Evolutionary conservation across 2,329 filamentous ascomycete genomes (phyloP).

Genomic region (Aspergillus sclerotialis): DNA sequence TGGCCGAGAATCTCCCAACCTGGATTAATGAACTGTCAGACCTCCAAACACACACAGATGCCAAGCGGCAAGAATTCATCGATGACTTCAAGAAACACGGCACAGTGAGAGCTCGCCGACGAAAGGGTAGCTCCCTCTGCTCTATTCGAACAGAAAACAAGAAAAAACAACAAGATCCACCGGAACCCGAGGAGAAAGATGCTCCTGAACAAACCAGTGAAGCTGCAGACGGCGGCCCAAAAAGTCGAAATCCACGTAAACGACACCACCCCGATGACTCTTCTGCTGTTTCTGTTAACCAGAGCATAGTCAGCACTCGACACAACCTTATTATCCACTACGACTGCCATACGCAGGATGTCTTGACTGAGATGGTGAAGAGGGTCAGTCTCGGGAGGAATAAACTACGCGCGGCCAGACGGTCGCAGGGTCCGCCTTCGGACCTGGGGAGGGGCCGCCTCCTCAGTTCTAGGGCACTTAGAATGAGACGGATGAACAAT

Average conservation of each 20-base stretch:
- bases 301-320: slow-evolving; percentile 55
- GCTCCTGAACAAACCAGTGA: neutral
- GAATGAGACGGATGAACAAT: neutral
- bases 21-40: slow-evolving; percentile 39
- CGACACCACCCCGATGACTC: slow-evolving; percentile 25
- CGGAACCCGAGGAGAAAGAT: neutral
- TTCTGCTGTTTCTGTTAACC: slow-evolving; percentile 26
- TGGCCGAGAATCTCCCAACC: slow-evolving; percentile 37
- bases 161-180: too few species aligned
- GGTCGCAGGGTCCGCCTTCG: slow-evolving; percentile 32
- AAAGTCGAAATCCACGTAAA: slow-evolving; percentile 23
- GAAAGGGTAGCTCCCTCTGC: slow-evolving; percentile 37
- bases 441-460: slow-evolving; percentile 12
- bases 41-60: slow-evolving; percentile 32
- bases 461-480: slow-evolving; percentile 52
- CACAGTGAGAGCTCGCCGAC: slow-evolving; percentile 22
- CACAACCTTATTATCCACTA: slow-evolving; percentile 86
- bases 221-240: slow-evolving; percentile 3
- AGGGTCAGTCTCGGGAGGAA: slow-evolving; percentile 75
- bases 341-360: slow-evolving; percentile 75
- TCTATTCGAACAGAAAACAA: slow-evolving; percentile 34
- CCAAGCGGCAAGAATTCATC: slow-evolving; percentile 36
- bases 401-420: slow-evolving; percentile 77
- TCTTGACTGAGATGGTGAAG: slow-evolving; percentile 75
- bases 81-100: slow-evolving; percentile 35